Evolutionary conservation across 192 early-diverging fungal species (phyloP).

Genomic region (Spizellomyces punctatus): DNA sequence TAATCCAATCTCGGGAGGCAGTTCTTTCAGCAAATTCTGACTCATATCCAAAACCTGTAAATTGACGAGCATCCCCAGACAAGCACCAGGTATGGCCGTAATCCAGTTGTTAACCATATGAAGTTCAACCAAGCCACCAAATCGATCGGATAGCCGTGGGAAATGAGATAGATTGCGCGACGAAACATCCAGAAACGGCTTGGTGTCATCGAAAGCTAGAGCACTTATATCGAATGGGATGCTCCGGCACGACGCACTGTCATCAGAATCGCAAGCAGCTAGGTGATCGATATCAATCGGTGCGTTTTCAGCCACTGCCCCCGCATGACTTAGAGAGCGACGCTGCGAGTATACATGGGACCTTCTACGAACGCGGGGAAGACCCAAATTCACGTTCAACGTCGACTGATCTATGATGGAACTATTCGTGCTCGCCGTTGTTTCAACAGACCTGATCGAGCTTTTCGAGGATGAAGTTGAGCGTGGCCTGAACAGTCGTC

Average conservation of each 20-base stretch:
- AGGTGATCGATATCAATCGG: slow-evolving; percentile 22
- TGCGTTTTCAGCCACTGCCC: slow-evolving; percentile 15
- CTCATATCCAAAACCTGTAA: slow-evolving; percentile 49
- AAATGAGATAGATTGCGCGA: slow-evolving; percentile 31
- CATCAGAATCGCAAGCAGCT: slow-evolving; percentile 1
- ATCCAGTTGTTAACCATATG: slow-evolving; percentile 34
- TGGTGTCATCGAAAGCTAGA: not conserved
- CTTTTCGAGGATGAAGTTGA: not conserved
- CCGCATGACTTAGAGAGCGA: slow-evolving; percentile 18
- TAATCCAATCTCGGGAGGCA: slow-evolving; percentile 35
- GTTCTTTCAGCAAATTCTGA: slow-evolving; percentile 35
- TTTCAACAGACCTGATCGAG: not conserved
- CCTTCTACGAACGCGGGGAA: slow-evolving; percentile 17
- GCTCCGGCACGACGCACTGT: slow-evolving; percentile 2
- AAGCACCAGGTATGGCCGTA: slow-evolving; percentile 15
- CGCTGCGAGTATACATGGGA: slow-evolving; percentile 30
- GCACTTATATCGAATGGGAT: not conserved
- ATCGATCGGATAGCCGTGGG: slow-evolving; percentile 12
- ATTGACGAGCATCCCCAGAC: slow-evolving; percentile 1
- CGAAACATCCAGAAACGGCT: slow-evolving; percentile 22
- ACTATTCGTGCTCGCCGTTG: not conserved
- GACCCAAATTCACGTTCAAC: not conserved
- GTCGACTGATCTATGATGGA: slow-evolving; percentile 5
- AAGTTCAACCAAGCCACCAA: slow-evolving; percentile 13
- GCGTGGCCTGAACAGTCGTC: slow-evolving; percentile 9